Conservation (phyloP, 768 basidiomycete genomes). For the Mycena sanguinolenta region DNA sequence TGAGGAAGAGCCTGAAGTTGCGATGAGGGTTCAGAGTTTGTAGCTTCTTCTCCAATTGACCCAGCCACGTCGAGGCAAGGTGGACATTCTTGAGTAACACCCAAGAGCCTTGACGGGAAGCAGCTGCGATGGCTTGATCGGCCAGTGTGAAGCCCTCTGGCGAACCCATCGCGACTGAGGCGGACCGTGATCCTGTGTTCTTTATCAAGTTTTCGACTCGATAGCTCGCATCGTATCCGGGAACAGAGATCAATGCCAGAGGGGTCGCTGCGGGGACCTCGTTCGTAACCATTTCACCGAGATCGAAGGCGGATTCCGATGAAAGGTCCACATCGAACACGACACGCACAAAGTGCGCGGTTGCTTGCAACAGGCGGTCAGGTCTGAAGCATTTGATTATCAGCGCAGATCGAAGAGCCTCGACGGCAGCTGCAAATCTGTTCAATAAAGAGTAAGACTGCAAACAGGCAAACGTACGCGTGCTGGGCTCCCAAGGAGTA, state of each 20-base stretch:
- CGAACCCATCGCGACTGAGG: conserved; percentile 97
- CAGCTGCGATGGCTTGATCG: conserved; percentile 94
- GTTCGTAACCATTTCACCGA: conserved; percentile 80
- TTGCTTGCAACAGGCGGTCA: conserved; percentile 90
- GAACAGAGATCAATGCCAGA: conserved; percentile 90
- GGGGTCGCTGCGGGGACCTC: conserved; percentile 88
- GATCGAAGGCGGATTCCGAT: conserved; percentile 78
- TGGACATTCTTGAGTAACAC: conserved; percentile 98
- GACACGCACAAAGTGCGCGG: conserved; percentile 77
- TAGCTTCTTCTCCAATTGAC: conserved; percentile 95
- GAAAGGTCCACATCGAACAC: conserved; percentile 90
- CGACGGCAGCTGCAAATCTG: conserved; percentile 68
- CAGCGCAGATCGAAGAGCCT: conserved; percentile 81
- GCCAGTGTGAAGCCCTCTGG: conserved; percentile 97
- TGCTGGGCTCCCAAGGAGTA: conserved; percentile 81
- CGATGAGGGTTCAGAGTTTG: conserved; percentile 92
- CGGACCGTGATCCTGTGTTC: conserved; percentile 80
- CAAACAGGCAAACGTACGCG: conserved; percentile 67
- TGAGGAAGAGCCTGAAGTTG: conserved; percentile 96
- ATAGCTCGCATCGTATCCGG: conserved; percentile 99
- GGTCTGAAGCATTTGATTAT: conserved; percentile 93
- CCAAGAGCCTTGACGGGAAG: conserved; percentile 95
- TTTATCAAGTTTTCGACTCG: conserved; percentile 90
- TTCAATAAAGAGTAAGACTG: conserved; percentile 28
- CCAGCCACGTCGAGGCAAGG: conserved; percentile 95